A percentile compares a stretch with the other conserved stretches of the same genome.
phyloP scores from a whole-genome alignment of 2,329 filamentous ascomycete species.

The Exserohilum turcica region DNA sequence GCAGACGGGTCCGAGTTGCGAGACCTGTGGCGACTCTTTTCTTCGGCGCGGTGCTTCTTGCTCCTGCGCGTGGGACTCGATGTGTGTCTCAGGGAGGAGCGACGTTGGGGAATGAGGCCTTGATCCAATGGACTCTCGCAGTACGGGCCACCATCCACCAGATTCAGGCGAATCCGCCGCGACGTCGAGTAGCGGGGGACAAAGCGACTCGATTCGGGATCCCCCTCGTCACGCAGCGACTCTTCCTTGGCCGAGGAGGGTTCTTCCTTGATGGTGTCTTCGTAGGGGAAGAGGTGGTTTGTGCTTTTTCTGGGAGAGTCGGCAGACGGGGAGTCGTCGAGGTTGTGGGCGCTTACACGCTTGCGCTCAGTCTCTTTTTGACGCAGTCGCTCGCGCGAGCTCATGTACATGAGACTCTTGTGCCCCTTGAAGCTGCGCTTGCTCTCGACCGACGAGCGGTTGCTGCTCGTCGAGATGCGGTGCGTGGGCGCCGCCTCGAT shows the following conservation, averaged over 20 bases:
- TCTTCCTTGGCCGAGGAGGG: slow-evolving; percentile 26
- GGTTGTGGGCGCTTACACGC: slow-evolving; percentile 54
- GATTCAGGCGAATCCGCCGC: slow-evolving; percentile 34
- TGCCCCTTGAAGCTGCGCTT: slow-evolving; percentile 46
- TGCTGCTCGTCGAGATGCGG: slow-evolving; percentile 37
- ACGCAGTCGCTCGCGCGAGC: slow-evolving; percentile 69
- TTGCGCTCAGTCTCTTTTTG: slow-evolving; percentile 68
- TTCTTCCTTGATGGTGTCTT: slow-evolving; percentile 48
- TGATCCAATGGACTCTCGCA: slow-evolving; percentile 36
- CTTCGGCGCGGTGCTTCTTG: slow-evolving; percentile 31
- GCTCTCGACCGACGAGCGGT: slow-evolving; percentile 42
- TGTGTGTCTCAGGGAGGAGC: slow-evolving; percentile 42
- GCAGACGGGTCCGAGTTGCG: slow-evolving; percentile 34
- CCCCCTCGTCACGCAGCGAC: slow-evolving; percentile 5
- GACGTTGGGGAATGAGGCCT: slow-evolving; percentile 41
- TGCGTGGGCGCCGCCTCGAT: slow-evolving; percentile 42
- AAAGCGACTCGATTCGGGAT: slow-evolving; percentile 36
- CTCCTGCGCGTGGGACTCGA: slow-evolving; percentile 42
- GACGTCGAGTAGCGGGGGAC: slow-evolving; percentile 39
- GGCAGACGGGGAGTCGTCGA: slow-evolving; percentile 46
- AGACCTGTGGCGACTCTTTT: slow-evolving; percentile 32
- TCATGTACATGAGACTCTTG: slow-evolving; percentile 73
- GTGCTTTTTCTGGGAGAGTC: slow-evolving; percentile 30
- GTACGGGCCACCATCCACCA: slow-evolving; percentile 30
- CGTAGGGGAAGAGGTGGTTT: slow-evolving; percentile 37